Base-by-base conservation (phyloP, 2,329 filamentous ascomycete species). In the Aspergillus sp. region DNA sequence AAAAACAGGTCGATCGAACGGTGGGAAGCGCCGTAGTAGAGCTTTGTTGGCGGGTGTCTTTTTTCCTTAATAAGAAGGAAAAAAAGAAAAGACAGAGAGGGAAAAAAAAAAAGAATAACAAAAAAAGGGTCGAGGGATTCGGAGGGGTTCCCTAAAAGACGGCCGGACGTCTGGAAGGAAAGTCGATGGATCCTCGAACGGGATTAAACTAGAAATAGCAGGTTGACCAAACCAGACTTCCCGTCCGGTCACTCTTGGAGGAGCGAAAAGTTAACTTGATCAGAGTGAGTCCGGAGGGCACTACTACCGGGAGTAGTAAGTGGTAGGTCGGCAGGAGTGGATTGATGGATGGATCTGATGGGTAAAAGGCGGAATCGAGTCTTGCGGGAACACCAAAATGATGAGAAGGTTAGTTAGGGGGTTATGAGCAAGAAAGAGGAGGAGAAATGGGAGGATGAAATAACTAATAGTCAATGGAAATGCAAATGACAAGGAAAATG, bases 1-100 rank as follows among this genome's bases (percentile, higher is more conserved):
- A 62, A 60, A 41, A 41, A 28, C 28, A 38, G 48, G 58, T 56
- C 52, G 63, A 65, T 63, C 61, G 55, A 62, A 59, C 48, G 50
- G 49, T 58, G 48, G 43, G 32, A 49, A 41, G 30, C 41, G 21
- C 13, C 28, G 23, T 28, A 32, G 49, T n/a, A 47, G 50, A 28
- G 41, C 41, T 36, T 36, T 36, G 41, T 53, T 25, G 21, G 23
- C 39, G 39, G 30, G 49, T 30, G 36, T 55, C 21, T 25, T 51
- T 43, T 43, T 49, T 43, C 43, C 32, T 59, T 51, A 55, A 55
- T 41, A 55, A 55, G 52, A 43, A 49, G 32, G 17, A 17, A n/a
- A 48, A 47, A 43, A 45, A 45, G 41, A 41, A 43, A 36, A 36
- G 32, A 13, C 12, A 43, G 39, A 32, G n/a, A 10, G 36, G 36